A percentile compares a stretch with the other conserved stretches of the same genome.
phyloP scores from a whole-genome alignment of 2,329 filamentous ascomycete species.

The Paraphoma sp. region DNA sequence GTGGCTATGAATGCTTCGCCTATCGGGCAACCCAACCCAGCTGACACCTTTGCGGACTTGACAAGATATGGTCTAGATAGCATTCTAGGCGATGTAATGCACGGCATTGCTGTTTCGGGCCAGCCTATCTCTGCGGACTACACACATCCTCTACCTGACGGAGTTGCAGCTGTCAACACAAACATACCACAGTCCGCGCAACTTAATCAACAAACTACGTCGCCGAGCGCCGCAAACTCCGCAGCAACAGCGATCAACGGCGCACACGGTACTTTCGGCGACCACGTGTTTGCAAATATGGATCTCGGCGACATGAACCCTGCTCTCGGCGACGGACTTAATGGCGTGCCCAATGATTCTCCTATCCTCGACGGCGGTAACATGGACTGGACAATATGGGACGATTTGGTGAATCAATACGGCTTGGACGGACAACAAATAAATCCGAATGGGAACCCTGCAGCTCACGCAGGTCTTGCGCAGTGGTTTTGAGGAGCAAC shows the following conservation, averaged over 20 bases:
- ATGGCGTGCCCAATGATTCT: conserved; percentile 18
- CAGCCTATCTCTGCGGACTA: not conserved
- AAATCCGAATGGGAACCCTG: conserved; percentile 11
- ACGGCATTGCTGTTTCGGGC: conserved; percentile 12
- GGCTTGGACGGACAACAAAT: conserved; percentile 47
- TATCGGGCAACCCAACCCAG: conserved; percentile 1
- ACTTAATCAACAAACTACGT: not conserved
- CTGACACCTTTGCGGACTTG: conserved; percentile 27
- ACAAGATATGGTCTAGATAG: conserved; percentile 33
- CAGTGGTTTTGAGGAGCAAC: conserved; percentile 29
- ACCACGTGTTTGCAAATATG: conserved; percentile 25
- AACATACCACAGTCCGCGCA: not conserved
- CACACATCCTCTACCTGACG: not conserved
- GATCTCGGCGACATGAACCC: conserved; percentile 25
- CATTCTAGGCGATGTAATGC: conserved; percentile 38
- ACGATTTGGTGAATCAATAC: conserved; percentile 56
- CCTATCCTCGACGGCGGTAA: conserved; percentile 46
- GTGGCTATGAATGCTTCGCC: not conserved
- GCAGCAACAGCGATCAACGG: conserved; percentile 17
- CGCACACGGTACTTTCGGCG: conserved; percentile 16
- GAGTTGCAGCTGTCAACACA: not conserved
- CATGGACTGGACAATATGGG: conserved; percentile 58
- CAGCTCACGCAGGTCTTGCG: conserved; percentile 26
- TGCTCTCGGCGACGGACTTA: conserved; percentile 3
- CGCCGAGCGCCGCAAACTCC: conserved; percentile 1